Percentiles rank a stretch among this genome's conserved stretches.
These are phyloP conservation scores for Naegleria gruberi DNA, from an alignment of 208 protist species.

Conservation along the genomic window DNA sequence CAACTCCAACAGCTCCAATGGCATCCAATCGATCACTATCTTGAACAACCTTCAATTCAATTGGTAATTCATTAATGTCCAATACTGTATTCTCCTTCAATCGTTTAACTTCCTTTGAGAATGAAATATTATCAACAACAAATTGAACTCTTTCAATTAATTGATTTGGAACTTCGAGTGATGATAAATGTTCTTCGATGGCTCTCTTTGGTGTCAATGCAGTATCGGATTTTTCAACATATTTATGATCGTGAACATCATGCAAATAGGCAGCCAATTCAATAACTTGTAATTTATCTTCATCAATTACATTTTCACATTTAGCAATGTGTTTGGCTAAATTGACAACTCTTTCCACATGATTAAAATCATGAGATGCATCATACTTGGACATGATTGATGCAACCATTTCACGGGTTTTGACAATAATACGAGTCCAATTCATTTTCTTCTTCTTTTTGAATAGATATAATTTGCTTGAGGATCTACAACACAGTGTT, in stretches of 20 bases:
- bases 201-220: not conserved
- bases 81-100: conserved; percentile 19
- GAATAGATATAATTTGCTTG: too few relatives aligned
- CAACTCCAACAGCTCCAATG: conserved; percentile 46
- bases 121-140: conserved; percentile 29
- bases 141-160: conserved; percentile 24
- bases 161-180: not conserved
- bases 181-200: conserved; percentile 25
- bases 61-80: conserved; percentile 38
- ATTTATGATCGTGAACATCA: conserved; percentile 47
- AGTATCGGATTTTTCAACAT: conserved; percentile 15
- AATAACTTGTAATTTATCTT: conserved; percentile 32
- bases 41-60: conserved; percentile 37
- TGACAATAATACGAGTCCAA: not conserved
- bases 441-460: not conserved
- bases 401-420: not conserved
- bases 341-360: conserved; percentile 34
- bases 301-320: conserved; percentile 15
- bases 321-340: conserved; percentile 27
- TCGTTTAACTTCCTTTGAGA: conserved; percentile 1
- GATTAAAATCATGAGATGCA: conserved; percentile 34
- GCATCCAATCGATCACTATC: conserved; percentile 49
- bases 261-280: conserved; percentile 43
- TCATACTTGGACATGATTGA: conserved; percentile 11
- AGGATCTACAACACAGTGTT: too few relatives aligned